Base-by-base conservation (phyloP, 1,284 basidiomycete species). In the Boletus mariae region DNA sequence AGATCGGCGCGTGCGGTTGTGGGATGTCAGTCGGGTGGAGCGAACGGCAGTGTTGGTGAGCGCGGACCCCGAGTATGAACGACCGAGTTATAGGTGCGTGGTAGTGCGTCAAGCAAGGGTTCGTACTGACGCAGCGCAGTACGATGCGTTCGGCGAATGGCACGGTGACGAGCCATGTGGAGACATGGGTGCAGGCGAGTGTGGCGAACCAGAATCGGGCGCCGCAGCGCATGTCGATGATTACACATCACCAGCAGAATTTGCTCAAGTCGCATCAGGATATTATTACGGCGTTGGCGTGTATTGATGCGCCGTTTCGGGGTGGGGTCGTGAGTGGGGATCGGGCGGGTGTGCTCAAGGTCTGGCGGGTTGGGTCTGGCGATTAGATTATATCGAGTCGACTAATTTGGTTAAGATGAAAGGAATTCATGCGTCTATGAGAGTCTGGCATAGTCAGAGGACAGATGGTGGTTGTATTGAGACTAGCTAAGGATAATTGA, bases 261-360 rank as follows among this genome's bases (percentile, higher is more conserved):
- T 70, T 93, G 29, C 71, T 94, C 45, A 85, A 81, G 63, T 77
- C 84, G 2, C 93, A 96, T 64, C 88, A 89, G 58, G 94, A 96
- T 64, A 82, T 90, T 3, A 81, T 97, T 25, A 92, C 88, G 1
- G 83, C 88, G 3, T 69, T 96, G 23, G 80, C 83, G 0, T 87
- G 89, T 57, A 83, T 96, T 50, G 92, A 96, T 59, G 82, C 87
- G 0, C 93, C 93, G 0, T 96, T 95, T 72, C 78, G 89, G 45
- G 88, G 88, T 15, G 91, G 92, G 4, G 79, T 95, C 42, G 80
- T 96, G 10, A 94, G 90, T 57, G 93, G 88, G 3, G 94, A 96
- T 66, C 78, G 89, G 35, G 75, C 84, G 17, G 91, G 91, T 3
- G 83, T 84, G 26, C 78, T 94, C 54, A 93, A 93, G 66, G 86